These are phyloP conservation scores for Lipomyces sp. DNA, from an alignment of 805 yeast genomes.

Conservation along the genomic window DNA sequence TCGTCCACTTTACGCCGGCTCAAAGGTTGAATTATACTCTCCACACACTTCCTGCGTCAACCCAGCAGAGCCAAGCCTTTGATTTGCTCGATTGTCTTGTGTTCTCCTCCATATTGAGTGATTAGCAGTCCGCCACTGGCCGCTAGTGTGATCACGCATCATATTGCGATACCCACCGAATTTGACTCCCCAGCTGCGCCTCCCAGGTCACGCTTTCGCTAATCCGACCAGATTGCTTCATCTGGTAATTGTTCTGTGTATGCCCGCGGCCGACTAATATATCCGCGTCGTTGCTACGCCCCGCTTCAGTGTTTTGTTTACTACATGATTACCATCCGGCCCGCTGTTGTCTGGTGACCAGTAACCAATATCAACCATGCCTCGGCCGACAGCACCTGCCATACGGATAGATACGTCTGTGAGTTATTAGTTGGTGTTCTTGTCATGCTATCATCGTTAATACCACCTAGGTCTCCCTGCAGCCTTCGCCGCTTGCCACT, in stretches of 20 bases:
- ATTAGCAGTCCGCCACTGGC: not conserved
- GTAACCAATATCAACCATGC: constrained; percentile 6
- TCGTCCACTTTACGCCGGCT: too few relatives aligned
- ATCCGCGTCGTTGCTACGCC: not conserved
- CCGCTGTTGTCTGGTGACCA: not conserved
- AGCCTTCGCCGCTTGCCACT: constrained; percentile 8
- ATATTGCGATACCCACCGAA: not conserved
- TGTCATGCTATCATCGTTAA: not conserved
- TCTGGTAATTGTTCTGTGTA: not conserved
- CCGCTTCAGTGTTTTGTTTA: not conserved
- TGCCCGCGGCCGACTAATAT: not conserved
- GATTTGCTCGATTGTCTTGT: not conserved
- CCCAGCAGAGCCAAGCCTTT: not conserved
- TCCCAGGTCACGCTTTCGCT: not conserved
- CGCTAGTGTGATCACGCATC: not conserved
- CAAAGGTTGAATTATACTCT: too few relatives aligned
- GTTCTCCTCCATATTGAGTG: not conserved
- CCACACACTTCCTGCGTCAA: not conserved
- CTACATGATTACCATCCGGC: not conserved
- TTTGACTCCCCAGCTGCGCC: not conserved
- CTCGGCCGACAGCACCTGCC: constrained; percentile 29
- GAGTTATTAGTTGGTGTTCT: not conserved
- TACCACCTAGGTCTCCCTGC: constrained; percentile 2
- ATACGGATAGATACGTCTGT: constrained; percentile 35
- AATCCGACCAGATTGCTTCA: not conserved